Conservation (phyloP, 2,329 filamentous ascomycete species). For the Ophiostoma tasmaniense region DNA sequence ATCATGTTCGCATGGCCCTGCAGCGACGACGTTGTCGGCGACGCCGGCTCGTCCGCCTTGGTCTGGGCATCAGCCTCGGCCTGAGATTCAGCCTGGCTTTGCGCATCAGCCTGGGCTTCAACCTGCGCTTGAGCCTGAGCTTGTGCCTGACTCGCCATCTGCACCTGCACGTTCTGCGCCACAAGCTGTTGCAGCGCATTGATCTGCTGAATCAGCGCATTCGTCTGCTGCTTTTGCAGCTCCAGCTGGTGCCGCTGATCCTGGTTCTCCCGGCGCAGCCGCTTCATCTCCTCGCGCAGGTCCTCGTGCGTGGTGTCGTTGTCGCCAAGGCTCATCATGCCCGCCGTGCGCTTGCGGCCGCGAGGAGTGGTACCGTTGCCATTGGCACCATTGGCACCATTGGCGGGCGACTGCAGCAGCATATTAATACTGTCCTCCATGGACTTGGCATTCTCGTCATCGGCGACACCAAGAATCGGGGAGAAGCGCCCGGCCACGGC, state of each 20-base stretch:
- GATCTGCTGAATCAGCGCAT: conserved; percentile 43
- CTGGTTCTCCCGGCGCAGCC: conserved; percentile 56
- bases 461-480: background rate
- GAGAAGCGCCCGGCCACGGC: conserved; percentile 10
- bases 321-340: background rate
- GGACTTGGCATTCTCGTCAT: conserved; percentile 12
- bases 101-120: background rate
- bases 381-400: background rate
- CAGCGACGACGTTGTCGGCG: background rate
- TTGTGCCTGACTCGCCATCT: background rate
- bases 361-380: background rate
- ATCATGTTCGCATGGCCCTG: background rate
- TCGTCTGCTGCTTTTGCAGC: conserved; percentile 38
- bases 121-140: background rate
- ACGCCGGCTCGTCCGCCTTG: background rate
- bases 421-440: conserved; percentile 14
- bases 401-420: conserved; percentile 13
- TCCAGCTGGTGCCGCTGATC: conserved; percentile 46
- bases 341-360: conserved; percentile 2
- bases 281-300: conserved; percentile 57
- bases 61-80: background rate
- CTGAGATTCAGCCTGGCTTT: background rate
- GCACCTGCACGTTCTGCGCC: conserved; percentile 2
- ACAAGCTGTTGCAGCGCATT: conserved; percentile 38
- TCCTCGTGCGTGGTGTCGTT: conserved; percentile 30